These are phyloP conservation scores for Trichoderma sp. DNA, from an alignment of 2,329 filamentous ascomycete genomes.

Conservation along the genomic window DNA sequence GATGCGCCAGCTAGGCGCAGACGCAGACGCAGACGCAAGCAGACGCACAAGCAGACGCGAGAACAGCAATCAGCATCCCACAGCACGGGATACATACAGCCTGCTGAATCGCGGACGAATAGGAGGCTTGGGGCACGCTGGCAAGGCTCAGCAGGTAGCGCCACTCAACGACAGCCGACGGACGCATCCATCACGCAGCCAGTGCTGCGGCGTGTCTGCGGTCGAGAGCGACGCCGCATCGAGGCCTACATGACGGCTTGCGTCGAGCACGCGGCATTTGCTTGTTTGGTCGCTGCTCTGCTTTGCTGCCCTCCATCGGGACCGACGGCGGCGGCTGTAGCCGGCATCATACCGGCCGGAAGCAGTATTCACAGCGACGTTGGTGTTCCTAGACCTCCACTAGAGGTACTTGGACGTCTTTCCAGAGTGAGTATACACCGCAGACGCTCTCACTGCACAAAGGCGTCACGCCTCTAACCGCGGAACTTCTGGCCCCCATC, in stretches of 20 bases:
- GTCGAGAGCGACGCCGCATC: conserved; percentile 8
- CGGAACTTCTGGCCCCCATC: not conserved
- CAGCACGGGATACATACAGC: not conserved
- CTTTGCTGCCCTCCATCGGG: not conserved
- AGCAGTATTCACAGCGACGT: not conserved
- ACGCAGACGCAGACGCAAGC: conserved; percentile 9
- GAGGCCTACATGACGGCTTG: conserved; percentile 3
- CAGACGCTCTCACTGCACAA: not conserved
- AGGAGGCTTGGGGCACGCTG: not conserved
- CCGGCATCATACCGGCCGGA: no score
- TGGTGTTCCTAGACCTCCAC: not conserved
- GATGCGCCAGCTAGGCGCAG: not conserved
- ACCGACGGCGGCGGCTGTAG: conserved; percentile 6
- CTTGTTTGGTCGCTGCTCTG: no score
- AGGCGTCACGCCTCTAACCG: not conserved
- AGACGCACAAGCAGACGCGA: conserved; percentile 19
- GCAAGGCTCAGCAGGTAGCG: not conserved
- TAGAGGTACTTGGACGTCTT: not conserved
- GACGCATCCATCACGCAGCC: not conserved
- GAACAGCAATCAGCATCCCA: not conserved
- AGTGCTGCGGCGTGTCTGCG: conserved; percentile 13
- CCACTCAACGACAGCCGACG: not conserved
- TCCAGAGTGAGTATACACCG: not conserved
- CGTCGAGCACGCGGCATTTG: not conserved
- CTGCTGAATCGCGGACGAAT: not conserved